These are phyloP conservation scores for Candida easanensis DNA, from an alignment of 805 yeast species.

Conservation along the genomic window DNA sequence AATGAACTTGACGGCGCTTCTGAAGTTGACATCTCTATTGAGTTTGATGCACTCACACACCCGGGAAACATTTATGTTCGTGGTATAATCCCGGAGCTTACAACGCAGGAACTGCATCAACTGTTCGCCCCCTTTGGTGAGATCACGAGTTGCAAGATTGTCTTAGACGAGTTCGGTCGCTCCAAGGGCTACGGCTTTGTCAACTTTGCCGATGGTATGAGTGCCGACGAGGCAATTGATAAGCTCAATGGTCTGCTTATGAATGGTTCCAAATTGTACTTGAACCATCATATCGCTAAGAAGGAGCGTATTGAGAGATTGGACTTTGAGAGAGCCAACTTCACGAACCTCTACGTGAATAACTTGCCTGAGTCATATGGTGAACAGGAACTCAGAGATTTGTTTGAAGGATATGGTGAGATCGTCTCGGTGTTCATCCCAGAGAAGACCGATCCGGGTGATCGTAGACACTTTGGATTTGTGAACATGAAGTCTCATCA, in stretches of 20 bases:
- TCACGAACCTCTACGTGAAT: conserved; percentile 49
- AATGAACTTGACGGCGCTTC: neutral
- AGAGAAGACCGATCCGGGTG: conserved; percentile 10
- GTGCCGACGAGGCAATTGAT: conserved; percentile 62
- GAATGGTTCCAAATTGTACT: conserved; percentile 35
- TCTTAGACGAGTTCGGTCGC: conserved; percentile 42
- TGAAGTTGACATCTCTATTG: conserved; percentile 17
- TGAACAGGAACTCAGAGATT: conserved; percentile 36
- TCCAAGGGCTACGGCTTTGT: conserved; percentile 65
- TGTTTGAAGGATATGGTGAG: conserved; percentile 47
- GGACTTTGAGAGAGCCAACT: conserved; percentile 43
- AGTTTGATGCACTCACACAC: conserved; percentile 36
- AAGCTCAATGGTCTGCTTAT: conserved; percentile 45
- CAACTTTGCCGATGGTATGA: conserved; percentile 47
- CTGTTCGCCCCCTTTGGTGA: conserved; percentile 40
- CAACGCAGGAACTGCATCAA: conserved; percentile 34
- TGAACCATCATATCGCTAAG: conserved; percentile 62
- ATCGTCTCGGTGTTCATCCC: conserved; percentile 57
- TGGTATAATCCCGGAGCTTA: conserved; percentile 40
- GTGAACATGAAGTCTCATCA: conserved; percentile 46
- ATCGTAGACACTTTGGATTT: conserved; percentile 40
- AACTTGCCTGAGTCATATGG: conserved; percentile 40
- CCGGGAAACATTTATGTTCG: conserved; percentile 59
- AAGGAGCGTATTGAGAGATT: conserved; percentile 49
- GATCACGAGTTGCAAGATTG: conserved; percentile 43